Evolutionary conservation across 2,329 filamentous ascomycete species (phyloP).

Genomic region (Fusarium sp.): DNA sequence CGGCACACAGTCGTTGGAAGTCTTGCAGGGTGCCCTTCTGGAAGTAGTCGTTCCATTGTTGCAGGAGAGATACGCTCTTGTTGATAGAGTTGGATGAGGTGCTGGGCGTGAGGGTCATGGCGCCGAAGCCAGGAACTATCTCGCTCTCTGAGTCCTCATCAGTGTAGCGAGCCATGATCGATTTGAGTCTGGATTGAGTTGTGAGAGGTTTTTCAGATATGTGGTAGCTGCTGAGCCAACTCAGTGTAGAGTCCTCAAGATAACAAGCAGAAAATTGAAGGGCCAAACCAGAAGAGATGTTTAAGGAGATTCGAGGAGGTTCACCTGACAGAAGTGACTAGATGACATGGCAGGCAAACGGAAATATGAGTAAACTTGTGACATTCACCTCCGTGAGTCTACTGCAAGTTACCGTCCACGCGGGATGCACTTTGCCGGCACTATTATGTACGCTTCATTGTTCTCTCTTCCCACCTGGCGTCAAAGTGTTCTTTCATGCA

Average conservation of each 20-base stretch:
- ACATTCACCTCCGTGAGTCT: background rate
- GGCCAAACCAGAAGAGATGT: background rate
- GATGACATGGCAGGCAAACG: background rate
- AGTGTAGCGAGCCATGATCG: background rate
- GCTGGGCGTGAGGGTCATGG: background rate
- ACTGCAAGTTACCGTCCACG: constrained; percentile 14
- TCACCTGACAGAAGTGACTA: background rate
- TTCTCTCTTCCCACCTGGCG: background rate
- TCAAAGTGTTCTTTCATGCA: too few species aligned
- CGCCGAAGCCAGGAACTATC: background rate
- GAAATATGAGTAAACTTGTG: background rate
- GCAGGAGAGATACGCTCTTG: constrained; percentile 2
- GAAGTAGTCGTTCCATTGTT: constrained; percentile 51
- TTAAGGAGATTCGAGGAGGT: background rate
- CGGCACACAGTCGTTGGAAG: constrained; percentile 60
- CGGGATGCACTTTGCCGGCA: background rate
- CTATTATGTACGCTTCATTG: background rate
- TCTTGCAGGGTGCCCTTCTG: constrained; percentile 52
- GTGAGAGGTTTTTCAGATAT: background rate
- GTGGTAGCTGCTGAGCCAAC: background rate
- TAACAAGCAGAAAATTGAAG: background rate
- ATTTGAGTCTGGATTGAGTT: background rate
- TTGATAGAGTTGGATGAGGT: background rate
- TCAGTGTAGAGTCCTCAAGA: background rate
- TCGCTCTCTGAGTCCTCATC: constrained; percentile 4